These are phyloP conservation scores for Colletotrichum sp. DNA, from an alignment of 2,329 filamentous ascomycete species.

Conservation along the genomic window DNA sequence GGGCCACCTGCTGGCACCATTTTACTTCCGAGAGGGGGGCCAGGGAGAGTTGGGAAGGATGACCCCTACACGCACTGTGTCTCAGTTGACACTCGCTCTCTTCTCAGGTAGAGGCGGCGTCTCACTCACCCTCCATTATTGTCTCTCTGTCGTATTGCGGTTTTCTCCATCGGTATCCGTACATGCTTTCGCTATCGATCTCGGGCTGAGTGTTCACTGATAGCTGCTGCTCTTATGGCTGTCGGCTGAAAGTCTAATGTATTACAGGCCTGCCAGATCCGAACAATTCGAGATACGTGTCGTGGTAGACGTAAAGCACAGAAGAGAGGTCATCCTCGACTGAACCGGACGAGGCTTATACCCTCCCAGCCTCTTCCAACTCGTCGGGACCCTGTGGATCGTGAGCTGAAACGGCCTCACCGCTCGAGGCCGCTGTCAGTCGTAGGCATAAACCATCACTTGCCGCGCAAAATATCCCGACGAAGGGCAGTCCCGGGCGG, in stretches of 20 bases:
- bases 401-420: conserved; percentile 6
- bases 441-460: not conserved
- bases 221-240: not conserved
- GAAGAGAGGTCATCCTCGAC: not conserved
- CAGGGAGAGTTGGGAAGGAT: not conserved
- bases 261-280: not conserved
- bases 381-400: not conserved
- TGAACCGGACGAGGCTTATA: not conserved
- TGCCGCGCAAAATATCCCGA: not conserved
- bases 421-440: not conserved
- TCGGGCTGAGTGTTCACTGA: not conserved
- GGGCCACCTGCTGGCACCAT: not conserved
- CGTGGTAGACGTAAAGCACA: accelerated
- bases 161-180: not conserved
- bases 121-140: not conserved
- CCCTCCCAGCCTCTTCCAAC: not conserved
- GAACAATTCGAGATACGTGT: not conserved
- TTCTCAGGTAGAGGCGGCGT: not conserved
- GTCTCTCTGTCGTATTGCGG: not conserved
- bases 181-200: not conserved
- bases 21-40: not conserved
- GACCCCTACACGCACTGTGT: not conserved
- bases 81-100: not conserved
- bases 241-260: not conserved
- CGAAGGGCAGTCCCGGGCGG: not conserved